These are phyloP conservation scores for Apiospora marii DNA, from an alignment of 2,329 filamentous ascomycete genomes.

Conservation along the genomic window DNA sequence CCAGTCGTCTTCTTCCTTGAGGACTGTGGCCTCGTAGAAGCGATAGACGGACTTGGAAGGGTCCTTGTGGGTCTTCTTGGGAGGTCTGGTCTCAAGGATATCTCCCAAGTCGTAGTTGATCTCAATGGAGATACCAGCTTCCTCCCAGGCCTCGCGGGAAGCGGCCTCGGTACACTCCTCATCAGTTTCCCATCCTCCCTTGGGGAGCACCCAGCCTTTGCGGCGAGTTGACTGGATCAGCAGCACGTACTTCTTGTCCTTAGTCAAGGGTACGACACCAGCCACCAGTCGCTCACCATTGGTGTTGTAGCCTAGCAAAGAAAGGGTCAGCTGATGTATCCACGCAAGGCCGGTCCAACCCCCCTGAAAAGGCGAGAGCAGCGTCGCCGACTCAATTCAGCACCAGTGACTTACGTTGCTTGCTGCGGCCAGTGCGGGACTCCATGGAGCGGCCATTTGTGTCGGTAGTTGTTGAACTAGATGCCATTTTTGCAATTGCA, in stretches of 20 bases:
- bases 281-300: constrained; percentile 95
- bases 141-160: constrained; percentile 94
- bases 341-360: neutral
- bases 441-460: constrained; percentile 66
- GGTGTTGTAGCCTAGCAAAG: constrained; percentile 79
- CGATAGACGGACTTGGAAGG: constrained; percentile 72
- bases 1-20: constrained; percentile 86
- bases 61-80: constrained; percentile 74
- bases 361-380: constrained; percentile 28
- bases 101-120: constrained; percentile 86
- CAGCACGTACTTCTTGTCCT: constrained; percentile 86
- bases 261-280: constrained; percentile 88
- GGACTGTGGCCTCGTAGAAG: constrained; percentile 89
- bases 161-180: constrained; percentile 88
- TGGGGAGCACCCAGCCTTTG: constrained; percentile 95
- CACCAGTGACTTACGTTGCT: constrained; percentile 75
- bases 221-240: constrained; percentile 92
- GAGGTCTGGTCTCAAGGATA: constrained; percentile 84
- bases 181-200: constrained; percentile 97
- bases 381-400: constrained; percentile 27
- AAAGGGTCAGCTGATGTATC: constrained; percentile 27
- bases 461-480: constrained; percentile 30
- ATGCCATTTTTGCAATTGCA: constrained; percentile 39
- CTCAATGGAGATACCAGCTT: constrained; percentile 88
- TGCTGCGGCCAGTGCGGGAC: constrained; percentile 78